A percentile compares a stretch with the other conserved stretches of the same genome.
Conservation (phyloP, 805 yeast species). For the Candida broadrunensis region DNA sequence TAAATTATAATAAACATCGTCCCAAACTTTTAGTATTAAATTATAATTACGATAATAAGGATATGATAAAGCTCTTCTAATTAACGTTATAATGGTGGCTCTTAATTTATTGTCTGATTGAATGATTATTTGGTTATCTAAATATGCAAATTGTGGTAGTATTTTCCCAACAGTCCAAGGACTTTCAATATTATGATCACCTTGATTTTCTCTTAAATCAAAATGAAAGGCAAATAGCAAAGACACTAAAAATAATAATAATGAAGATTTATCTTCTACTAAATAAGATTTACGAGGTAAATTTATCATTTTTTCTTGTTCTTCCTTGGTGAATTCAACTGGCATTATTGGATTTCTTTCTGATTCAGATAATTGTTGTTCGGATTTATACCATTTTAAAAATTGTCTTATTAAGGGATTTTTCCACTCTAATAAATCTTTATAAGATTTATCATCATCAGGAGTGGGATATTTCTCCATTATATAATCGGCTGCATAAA, state of each 20-base stretch:
- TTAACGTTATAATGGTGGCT: constrained; percentile 56
- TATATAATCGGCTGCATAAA: constrained; percentile 78
- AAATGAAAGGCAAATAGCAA: constrained; percentile 71
- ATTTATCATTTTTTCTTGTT: constrained; percentile 63
- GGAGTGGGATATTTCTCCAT: constrained; percentile 56
- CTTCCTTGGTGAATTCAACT: constrained; percentile 55
- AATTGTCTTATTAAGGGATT: constrained; percentile 45
- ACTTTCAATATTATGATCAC: constrained; percentile 75
- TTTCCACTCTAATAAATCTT: constrained; percentile 48
- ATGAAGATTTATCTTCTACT: constrained; percentile 45
- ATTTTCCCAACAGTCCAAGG: constrained; percentile 93
- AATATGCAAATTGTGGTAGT: constrained; percentile 69
- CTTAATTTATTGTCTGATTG: constrained; percentile 39
- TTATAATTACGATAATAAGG: constrained; percentile 77
- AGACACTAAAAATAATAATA: constrained; percentile 62
- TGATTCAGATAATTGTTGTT: constrained; percentile 22
- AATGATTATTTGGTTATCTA: constrained; percentile 58
- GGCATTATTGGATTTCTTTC: constrained; percentile 28
- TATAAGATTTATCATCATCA: constrained; percentile 50
- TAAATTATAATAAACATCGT: constrained; percentile 64
- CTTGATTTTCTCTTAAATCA: constrained; percentile 72
- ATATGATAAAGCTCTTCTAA: constrained; percentile 71
- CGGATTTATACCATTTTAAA: constrained; percentile 46
- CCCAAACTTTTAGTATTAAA: constrained; percentile 63
- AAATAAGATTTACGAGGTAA: constrained; percentile 65